phyloP scores from a whole-genome alignment of 345 rosid genomes.

The Microthlaspi erraticum region DNA sequence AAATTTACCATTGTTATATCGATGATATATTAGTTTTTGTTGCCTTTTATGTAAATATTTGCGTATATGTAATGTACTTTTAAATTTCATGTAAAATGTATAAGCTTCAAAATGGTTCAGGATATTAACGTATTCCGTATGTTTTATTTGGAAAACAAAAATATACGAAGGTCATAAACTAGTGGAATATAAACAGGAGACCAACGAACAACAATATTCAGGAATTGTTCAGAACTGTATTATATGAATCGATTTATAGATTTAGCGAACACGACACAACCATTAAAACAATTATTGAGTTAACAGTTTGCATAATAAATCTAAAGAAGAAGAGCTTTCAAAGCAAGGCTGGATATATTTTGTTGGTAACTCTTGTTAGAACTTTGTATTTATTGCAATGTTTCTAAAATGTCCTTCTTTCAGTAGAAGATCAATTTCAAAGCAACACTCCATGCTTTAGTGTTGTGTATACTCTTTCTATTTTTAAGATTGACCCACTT shows the following conservation, averaged over 20 bases:
- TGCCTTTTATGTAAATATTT: background rate
- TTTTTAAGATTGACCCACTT: constrained; percentile 28
- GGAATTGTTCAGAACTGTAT: background rate
- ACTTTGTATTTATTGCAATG: constrained; percentile 32
- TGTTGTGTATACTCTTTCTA: constrained; percentile 23
- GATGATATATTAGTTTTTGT: background rate
- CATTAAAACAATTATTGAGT: background rate
- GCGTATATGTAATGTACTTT: background rate
- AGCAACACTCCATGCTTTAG: constrained; percentile 34
- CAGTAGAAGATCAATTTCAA: constrained; percentile 17
- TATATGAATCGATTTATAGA: constrained; percentile 10
- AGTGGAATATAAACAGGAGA: background rate
- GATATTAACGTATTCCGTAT: background rate
- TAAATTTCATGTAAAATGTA: no score
- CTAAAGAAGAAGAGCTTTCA: constrained; percentile 29
- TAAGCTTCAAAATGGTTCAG: background rate
- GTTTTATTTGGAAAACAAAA: background rate
- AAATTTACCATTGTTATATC: background rate
- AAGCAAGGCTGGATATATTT: constrained; percentile 27
- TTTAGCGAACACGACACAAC: constrained; percentile 10
- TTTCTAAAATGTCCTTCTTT: constrained; percentile 25
- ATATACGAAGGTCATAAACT: background rate
- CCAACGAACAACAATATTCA: background rate
- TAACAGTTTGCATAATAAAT: constrained; percentile 13
- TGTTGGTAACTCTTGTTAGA: constrained; percentile 20